Evolutionary conservation across 805 yeast genomes (phyloP).

Genomic region (Zygoascus ofunaensis): DNA sequence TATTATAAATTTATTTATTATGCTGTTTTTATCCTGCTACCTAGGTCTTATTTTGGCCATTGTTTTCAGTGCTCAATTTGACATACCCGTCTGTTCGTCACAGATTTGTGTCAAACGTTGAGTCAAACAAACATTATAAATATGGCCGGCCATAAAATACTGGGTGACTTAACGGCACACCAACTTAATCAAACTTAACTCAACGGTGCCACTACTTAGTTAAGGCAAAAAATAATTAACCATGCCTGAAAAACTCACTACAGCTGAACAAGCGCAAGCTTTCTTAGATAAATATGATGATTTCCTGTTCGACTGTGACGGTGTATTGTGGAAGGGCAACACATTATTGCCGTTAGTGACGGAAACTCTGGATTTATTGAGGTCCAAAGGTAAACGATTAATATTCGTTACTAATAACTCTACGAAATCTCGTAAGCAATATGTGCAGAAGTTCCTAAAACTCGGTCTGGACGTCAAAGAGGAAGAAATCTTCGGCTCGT

Average conservation of each 20-base stretch:
- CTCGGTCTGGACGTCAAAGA: conserved; percentile 38
- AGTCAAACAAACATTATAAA: too few relatives aligned
- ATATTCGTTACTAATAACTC: conserved; percentile 94
- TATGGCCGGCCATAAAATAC: too few relatives aligned
- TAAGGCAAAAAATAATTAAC: too few relatives aligned
- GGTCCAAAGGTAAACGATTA: conserved; percentile 48
- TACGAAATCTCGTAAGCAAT: conserved; percentile 75
- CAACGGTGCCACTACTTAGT: too few relatives aligned
- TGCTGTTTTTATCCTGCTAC: too few relatives aligned
- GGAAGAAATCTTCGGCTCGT: conserved; percentile 81
- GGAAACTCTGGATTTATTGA: conserved; percentile 63
- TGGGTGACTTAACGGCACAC: too few relatives aligned
- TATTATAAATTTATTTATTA: too few relatives aligned
- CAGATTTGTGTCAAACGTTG: too few relatives aligned
- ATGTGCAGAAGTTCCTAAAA: conserved; percentile 63
- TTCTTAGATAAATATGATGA: conserved; percentile 66
- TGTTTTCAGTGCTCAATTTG: too few relatives aligned
- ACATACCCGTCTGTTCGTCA: too few relatives aligned
- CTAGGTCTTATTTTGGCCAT: too few relatives aligned
- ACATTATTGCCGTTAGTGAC: conserved; percentile 66
- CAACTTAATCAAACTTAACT: too few relatives aligned
- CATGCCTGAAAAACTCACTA: conserved; percentile 17
- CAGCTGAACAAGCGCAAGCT: conserved; percentile 25
- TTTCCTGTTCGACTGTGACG: conserved; percentile 93
- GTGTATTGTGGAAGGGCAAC: conserved; percentile 90